Base-by-base conservation (phyloP, 352 stramenopile genomes). In the Lagenidium sp. region DNA sequence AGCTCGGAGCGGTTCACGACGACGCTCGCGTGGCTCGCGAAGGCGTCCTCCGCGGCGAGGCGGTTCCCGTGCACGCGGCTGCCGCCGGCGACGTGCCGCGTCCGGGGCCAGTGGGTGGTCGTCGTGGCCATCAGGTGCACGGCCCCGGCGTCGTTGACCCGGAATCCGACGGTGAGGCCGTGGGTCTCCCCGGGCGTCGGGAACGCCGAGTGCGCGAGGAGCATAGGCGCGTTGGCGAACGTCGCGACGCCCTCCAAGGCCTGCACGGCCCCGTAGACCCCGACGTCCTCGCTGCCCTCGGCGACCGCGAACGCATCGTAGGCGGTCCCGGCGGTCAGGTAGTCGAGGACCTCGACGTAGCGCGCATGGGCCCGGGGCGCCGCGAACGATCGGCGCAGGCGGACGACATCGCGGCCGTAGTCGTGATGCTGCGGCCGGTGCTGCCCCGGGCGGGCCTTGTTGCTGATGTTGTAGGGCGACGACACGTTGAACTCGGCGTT, bases 401-500 rank as follows among this genome's bases (percentile, higher is more conserved):
- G 68, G 15, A 92, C 76, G 7, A 83, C 63, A 15, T 92, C 72
- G 11, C 55, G 58, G 1, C 36, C 48, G 37, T 92, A 92, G 39
- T 82, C 53, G 44, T 88, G 76, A 13, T 56, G 57, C 15, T 72
- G 60, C n/a, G 24, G 43, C 4, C 50, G 40, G 16, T 78, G 53
- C n/a, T 60, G 43, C 10, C 47, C 56, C 10, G 51, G 52, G 16
- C 56, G 48, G 3, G 57, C 47, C 36, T 83, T 88, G 40, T 57
- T 65, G 36, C 74, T 92, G 37, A 92, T 57, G 54, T 92, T 92
- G 53, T 85, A 70, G 2, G 73, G 60, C 0, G 80, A 92, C 5
- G 75, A 75, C 28, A 68, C 71, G 35, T 84, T 84, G 29, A 86
- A 61, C 35, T 88, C 77, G 0, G 58, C 32, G 35, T 92, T 85